Evolutionary conservation across 1,284 basidiomycete genomes (phyloP).

Genomic region (Entoloma clypeatum): DNA sequence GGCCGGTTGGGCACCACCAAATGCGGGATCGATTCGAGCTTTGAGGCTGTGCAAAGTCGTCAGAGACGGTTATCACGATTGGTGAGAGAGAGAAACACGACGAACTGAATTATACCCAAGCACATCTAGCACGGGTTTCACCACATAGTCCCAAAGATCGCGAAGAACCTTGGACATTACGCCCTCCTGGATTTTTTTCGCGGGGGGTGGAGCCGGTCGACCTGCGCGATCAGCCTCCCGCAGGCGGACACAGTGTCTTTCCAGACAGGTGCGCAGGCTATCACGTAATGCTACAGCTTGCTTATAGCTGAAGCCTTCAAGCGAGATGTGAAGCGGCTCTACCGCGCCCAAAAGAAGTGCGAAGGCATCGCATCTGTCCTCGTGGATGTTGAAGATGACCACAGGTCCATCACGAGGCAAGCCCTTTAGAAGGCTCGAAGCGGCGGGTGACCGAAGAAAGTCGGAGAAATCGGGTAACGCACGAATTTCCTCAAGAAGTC

Average conservation of each 20-base stretch:
- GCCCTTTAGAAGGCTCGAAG: constrained; percentile 9
- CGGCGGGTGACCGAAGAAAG: constrained; percentile 17
- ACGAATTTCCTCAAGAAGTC: constrained; percentile 13
- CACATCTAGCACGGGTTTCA: too few relatives aligned
- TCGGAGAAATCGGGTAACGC: constrained; percentile 12
- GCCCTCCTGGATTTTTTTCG: too few relatives aligned
- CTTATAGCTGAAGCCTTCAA: background rate
- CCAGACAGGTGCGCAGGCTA: background rate
- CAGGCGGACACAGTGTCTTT: background rate
- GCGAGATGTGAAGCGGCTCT: constrained; percentile 11
- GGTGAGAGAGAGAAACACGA: too few relatives aligned
- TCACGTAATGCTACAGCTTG: background rate
- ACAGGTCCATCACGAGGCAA: constrained; percentile 16
- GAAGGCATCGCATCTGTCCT: constrained; percentile 15
- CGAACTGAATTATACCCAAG: too few relatives aligned
- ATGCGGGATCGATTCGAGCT: too few relatives aligned
- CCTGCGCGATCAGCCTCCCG: background rate
- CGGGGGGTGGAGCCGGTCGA: too few relatives aligned
- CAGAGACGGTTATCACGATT: too few relatives aligned
- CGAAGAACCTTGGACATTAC: too few relatives aligned
- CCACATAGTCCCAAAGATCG: too few relatives aligned
- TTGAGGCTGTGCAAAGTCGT: too few relatives aligned
- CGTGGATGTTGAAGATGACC: constrained; percentile 15
- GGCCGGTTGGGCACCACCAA: too few relatives aligned
- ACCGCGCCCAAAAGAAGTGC: constrained; percentile 9